Conservation (phyloP, 2,329 filamentous ascomycete genomes). For the Colletotrichum incanum region DNA sequence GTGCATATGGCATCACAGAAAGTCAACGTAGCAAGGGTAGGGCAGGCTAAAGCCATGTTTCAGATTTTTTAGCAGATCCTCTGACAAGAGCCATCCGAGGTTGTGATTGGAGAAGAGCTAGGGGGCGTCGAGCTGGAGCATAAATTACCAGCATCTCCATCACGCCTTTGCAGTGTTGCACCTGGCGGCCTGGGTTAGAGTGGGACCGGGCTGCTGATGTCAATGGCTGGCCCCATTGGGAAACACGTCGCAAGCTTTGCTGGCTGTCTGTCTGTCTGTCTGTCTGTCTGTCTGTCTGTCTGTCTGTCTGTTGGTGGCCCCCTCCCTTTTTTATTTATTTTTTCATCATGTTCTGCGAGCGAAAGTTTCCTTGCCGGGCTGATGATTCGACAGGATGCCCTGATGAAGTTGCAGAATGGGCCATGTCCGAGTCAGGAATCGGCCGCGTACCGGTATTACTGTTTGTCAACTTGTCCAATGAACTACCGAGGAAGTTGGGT, state of each 20-base stretch:
- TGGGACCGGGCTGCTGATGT: constrained; percentile 35
- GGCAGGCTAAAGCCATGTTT: constrained; percentile 39
- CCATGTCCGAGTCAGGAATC: constrained; percentile 32
- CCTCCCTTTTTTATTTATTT: constrained; percentile 18
- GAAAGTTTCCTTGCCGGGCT: constrained; percentile 28
- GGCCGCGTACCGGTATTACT: neutral
- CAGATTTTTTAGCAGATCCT: constrained; percentile 40
- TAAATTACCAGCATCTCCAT: constrained; percentile 41
- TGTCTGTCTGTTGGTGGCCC: constrained; percentile 3
- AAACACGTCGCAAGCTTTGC: constrained; percentile 40
- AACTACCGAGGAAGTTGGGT: neutral
- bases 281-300: constrained; percentile 6
- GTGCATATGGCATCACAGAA: constrained; percentile 28
- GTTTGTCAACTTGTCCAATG: neutral
- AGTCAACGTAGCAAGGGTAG: constrained; percentile 24
- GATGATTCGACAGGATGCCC: constrained; percentile 28
- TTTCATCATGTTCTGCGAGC: neutral
- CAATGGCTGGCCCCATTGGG: constrained; percentile 35
- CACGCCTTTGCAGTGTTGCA: constrained; percentile 35
- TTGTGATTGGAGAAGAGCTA: constrained; percentile 33
- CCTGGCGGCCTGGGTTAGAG: constrained; percentile 28
- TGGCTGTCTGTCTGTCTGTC: neutral
- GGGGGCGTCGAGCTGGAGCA: constrained; percentile 35
- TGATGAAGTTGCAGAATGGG: constrained; percentile 14
- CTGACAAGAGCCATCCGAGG: constrained; percentile 42